Evolutionary conservation across 169 alveolate genomes (phyloP), one percentile per base, ranked within the genome.

Genomic region (Theileria orientalis): DNA sequence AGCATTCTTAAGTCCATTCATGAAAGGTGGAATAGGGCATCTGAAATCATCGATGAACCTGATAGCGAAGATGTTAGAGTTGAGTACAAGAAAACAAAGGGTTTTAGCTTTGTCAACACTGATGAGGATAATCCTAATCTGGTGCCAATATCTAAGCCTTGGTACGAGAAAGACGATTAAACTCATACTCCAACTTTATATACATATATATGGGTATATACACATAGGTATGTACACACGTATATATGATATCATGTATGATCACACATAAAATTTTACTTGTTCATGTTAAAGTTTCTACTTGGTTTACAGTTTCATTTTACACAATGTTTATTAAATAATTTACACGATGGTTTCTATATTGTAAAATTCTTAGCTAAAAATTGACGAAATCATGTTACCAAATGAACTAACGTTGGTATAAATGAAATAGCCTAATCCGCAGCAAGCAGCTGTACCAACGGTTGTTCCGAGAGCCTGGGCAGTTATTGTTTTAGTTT

Each of bases 11-110:
- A 68, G 21, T 35, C 66, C 13, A 51, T 68, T 19, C 76, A 68
- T 51, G 76, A 68, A 68, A 57, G 66, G 66, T 68, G 76, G 76
- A 68, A 13, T 19, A 68, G 46, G 23, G 76, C 76, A 27, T 49
- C 76, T 2, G 76, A 51, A 13, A 37, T 44, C 0, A 62, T 62
- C 13, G 72, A 62, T 62, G 61, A 51, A 11, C 14, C 30, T 19
- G 30, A 40, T 44, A 19, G 33, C 35, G 69, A 66, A 33, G 74
- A 68, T 35, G 46, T 8, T 44, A 25, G 27, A 30, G 19, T 29
- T 19, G 29, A 54, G 8, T 5, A 19, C 14, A 68, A 35, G 32
- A 54, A 2, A 8, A 42, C 7, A 11, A 37, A 49, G 2, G 40
- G 23, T 2, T 11, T 11, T 23, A 1, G 21, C 16, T 44, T 63